These are phyloP conservation scores for Penicillium sp. DNA, from an alignment of 2,329 filamentous ascomycete genomes.

Conservation along the genomic window DNA sequence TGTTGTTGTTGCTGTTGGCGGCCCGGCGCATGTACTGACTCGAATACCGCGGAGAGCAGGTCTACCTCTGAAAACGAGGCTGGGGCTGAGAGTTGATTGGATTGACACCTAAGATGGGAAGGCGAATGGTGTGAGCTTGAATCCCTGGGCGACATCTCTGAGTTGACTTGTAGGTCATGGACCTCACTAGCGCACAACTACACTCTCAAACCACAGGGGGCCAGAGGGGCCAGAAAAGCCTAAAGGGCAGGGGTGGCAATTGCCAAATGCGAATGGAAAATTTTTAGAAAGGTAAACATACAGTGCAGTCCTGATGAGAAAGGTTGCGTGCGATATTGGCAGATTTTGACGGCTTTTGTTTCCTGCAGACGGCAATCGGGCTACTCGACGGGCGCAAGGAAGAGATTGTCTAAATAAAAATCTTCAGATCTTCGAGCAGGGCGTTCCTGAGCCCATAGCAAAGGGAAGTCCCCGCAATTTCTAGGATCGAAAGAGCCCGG, in stretches of 20 bases:
- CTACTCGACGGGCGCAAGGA: conserved; percentile 19
- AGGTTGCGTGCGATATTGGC: conserved; percentile 1
- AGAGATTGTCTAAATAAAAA: conserved; percentile 14
- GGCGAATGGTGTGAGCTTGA: conserved; percentile 24
- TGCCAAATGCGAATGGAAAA: neutral
- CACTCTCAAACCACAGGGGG: conserved; percentile 11
- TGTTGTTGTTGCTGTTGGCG: conserved; percentile 9
- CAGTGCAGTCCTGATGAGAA: conserved; percentile 6
- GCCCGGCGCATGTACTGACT: conserved; percentile 17
- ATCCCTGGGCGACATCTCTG: conserved; percentile 19
- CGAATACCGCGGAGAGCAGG: conserved; percentile 10
- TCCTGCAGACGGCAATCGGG: conserved; percentile 6
- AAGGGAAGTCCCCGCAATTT: conserved; percentile 22
- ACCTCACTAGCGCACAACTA: conserved; percentile 17
- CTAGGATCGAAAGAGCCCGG: conserved; percentile 2
- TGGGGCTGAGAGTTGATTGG: conserved; percentile 12
- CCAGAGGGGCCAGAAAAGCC: conserved; percentile 9
- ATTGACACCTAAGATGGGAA: conserved; percentile 16
- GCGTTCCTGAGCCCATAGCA: conserved; percentile 11
- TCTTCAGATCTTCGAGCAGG: conserved; percentile 14
- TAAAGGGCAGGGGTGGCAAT: conserved; percentile 11
- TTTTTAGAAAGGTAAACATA: conserved; percentile 13
- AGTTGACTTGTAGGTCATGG: conserved; percentile 18
- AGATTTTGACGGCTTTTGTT: conserved; percentile 14
- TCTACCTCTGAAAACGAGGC: conserved; percentile 9